Evolutionary conservation across 2,329 filamentous ascomycete genomes (phyloP).

Genomic region (Bipolaris gigantea): DNA sequence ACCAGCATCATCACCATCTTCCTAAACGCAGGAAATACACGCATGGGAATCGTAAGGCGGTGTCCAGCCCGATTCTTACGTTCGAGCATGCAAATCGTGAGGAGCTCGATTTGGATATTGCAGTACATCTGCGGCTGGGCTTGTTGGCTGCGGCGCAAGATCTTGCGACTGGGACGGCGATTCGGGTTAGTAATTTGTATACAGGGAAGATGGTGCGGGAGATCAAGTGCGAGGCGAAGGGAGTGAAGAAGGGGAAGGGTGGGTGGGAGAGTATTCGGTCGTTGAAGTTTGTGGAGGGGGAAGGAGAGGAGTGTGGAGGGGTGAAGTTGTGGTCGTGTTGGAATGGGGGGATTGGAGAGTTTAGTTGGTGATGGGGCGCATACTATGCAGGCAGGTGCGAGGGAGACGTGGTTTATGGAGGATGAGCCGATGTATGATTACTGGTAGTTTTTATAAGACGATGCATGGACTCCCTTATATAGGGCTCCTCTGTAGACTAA

Average conservation of each 20-base stretch:
- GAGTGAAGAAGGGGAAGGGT: background rate
- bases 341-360: conserved; percentile 23
- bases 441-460: too few relatives aligned
- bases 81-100: conserved; percentile 34
- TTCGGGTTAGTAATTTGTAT: conserved; percentile 39
- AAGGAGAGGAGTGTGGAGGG: conserved; percentile 15
- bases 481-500: too few relatives aligned
- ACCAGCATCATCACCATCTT: background rate
- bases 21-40: conserved; percentile 20
- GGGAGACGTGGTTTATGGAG: background rate
- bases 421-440: too few relatives aligned
- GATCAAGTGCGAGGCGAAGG: conserved; percentile 7
- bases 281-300: conserved; percentile 37
- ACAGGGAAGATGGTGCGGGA: conserved; percentile 35
- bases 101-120: conserved; percentile 32
- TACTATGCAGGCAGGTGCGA: background rate
- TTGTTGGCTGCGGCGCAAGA: conserved; percentile 41
- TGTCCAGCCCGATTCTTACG: conserved; percentile 16
- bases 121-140: conserved; percentile 33
- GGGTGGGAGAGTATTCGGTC: conserved; percentile 17
- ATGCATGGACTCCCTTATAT: too few relatives aligned
- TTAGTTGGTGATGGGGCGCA: conserved; percentile 6
- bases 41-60: background rate
- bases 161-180: conserved; percentile 12
- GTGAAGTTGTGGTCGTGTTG: conserved; percentile 31